Percentiles rank a stretch among this genome's conserved stretches.
Conservation (phyloP, 805 yeast species). For the Cyberlindnera meyerae region DNA sequence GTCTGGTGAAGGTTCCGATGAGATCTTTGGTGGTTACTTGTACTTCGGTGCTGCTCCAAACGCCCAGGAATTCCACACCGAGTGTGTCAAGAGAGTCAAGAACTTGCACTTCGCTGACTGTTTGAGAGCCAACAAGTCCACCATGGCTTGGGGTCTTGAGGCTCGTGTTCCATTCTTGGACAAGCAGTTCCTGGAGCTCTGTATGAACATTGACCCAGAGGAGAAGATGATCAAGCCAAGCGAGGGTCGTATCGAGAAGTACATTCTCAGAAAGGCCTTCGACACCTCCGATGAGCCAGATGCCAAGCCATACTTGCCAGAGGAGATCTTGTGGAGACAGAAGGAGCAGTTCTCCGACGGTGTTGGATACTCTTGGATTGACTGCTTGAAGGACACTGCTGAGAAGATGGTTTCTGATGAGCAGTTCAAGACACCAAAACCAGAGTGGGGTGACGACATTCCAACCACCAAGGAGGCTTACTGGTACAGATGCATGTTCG, state of each 20-base stretch:
- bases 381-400: constrained; percentile 93
- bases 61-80: constrained; percentile 89
- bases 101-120: constrained; percentile 97
- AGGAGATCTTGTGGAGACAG: constrained; percentile 98
- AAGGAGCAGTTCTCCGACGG: constrained; percentile 99
- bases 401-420: constrained; percentile 84
- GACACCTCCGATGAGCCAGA: constrained; percentile 83
- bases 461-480: constrained; percentile 99
- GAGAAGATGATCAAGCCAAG: constrained; percentile 76
- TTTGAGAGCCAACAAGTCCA: constrained; percentile 97
- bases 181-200: constrained; percentile 81
- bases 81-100: constrained; percentile 93
- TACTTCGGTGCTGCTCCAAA: constrained; percentile 97
- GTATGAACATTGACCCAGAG: constrained; percentile 92
- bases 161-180: constrained; percentile 99
- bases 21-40: constrained; percentile 96
- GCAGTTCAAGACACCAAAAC: constrained; percentile 82
- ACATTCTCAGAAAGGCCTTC: constrained; percentile 95
- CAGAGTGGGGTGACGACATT: constrained; percentile 92
- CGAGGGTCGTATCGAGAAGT: constrained; percentile 87
- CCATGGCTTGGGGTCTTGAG: constrained; percentile 99
- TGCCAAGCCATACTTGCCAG: constrained; percentile 84
- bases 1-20: constrained; percentile 99
- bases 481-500: constrained; percentile 97
- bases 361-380: constrained; percentile 99